A percentile compares a stretch with the other conserved stretches of the same genome.
phyloP scores from a whole-genome alignment of 139 green algal genomes.

The Yamagishiella unicocca region DNA sequence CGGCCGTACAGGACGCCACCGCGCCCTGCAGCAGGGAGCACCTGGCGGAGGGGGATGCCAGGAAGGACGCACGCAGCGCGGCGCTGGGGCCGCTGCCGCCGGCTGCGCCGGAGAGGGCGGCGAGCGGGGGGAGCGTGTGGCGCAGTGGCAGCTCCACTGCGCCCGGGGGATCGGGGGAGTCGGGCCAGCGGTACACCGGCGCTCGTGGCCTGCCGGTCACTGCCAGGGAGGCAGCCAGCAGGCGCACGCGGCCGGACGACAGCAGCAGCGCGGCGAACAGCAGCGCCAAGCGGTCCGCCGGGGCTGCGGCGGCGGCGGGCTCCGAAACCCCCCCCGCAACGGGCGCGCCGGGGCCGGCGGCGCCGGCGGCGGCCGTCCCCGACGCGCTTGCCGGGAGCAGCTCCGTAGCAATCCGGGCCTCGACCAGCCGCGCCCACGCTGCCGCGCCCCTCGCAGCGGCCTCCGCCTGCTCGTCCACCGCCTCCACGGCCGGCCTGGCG shows the following conservation, averaged over 20 bases:
- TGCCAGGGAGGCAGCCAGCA: neutral
- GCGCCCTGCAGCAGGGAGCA: neutral
- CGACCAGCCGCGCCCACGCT: neutral
- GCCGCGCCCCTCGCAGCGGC: too few relatives aligned
- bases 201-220: neutral
- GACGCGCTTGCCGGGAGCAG: neutral
- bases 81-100: neutral
- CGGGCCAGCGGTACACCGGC: neutral
- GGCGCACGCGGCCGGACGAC: neutral
- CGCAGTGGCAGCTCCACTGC: neutral
- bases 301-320: neutral
- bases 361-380: neutral
- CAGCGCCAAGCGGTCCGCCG: neutral
- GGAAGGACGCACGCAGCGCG: neutral
- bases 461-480: too few relatives aligned
- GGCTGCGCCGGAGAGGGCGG: neutral
- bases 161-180: neutral
- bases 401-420: neutral
- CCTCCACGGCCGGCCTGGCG: too few relatives aligned
- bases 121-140: too few relatives aligned
- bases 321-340: neutral
- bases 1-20: neutral
- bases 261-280: neutral
- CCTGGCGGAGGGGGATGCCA: neutral
- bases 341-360: neutral